Evolutionary conservation across 495 filamentous ascomycete genomes (phyloP).

Genomic region (Penicillium daleae): DNA sequence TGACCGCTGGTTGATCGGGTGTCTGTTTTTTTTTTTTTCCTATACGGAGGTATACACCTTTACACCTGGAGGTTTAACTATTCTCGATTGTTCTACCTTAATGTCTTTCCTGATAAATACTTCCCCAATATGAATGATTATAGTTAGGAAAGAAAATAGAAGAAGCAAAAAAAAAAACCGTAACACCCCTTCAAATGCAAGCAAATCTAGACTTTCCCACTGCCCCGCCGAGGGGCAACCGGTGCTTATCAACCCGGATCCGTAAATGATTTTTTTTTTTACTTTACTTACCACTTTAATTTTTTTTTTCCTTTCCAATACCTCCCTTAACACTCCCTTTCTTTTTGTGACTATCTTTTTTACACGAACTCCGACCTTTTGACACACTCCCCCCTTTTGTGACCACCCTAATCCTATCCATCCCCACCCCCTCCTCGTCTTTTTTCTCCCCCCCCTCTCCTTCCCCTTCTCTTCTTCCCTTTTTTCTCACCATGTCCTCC

Average conservation of each 20-base stretch:
- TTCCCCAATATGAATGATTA: not conserved
- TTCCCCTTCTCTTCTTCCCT: slow-evolving; percentile 33
- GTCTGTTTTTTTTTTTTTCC: not conserved
- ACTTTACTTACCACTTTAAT: slow-evolving; percentile 21
- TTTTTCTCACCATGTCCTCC: slow-evolving; percentile 59
- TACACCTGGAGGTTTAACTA: not conserved
- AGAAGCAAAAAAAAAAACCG: too few relatives aligned
- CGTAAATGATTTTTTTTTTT: slow-evolving; percentile 23
- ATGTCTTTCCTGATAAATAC: not conserved
- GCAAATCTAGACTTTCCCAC: not conserved
- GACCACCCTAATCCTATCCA: slow-evolving; percentile 12
- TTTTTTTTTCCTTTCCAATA: slow-evolving; percentile 29
- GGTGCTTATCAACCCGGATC: slow-evolving; percentile 32
- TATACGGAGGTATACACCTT: not conserved
- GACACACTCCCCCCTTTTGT: slow-evolving; percentile 28
- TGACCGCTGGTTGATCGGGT: slow-evolving; percentile 18
- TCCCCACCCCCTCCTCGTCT: not conserved
- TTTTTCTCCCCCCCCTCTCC: slow-evolving; percentile 27
- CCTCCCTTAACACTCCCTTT: too few relatives aligned
- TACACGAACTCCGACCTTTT: slow-evolving; percentile 19
- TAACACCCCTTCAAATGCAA: too few relatives aligned
- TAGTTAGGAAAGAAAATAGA: too few relatives aligned
- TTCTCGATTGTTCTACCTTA: not conserved
- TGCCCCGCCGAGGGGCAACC: slow-evolving; percentile 22
- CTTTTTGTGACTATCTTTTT: slow-evolving; percentile 6